Conservation (phyloP, 2,329 filamentous ascomycete species). For the Aureobasidium sp. region DNA sequence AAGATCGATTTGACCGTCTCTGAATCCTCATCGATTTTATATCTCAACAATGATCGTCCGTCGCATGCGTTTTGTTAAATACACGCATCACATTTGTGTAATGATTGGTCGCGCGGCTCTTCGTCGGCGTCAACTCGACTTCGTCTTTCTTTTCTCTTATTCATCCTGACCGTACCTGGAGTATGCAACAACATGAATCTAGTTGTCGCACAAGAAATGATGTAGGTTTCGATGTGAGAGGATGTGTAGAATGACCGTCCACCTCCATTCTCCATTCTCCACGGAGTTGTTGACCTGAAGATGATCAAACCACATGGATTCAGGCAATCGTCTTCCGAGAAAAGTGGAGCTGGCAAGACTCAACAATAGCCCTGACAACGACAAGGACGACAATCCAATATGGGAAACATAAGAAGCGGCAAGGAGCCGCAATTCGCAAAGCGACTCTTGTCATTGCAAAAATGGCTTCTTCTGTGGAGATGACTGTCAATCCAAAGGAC, state of each 20-base stretch:
- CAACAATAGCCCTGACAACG: not conserved
- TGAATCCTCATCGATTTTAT: not conserved
- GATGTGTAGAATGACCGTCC: not conserved
- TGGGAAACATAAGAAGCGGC: not conserved
- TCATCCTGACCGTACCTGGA: too few species aligned
- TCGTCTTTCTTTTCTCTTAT: not conserved
- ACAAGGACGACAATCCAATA: not conserved
- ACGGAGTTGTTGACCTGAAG: not conserved
- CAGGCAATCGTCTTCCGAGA: constrained; percentile 1
- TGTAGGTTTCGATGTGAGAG: not conserved
- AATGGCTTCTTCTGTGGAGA: not conserved
- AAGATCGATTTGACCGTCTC: not conserved
- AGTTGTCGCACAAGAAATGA: too few species aligned
- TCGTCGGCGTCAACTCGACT: not conserved
- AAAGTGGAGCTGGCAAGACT: not conserved
- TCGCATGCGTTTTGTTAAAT: not conserved
- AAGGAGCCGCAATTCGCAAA: too few species aligned
- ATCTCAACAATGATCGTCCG: not conserved
- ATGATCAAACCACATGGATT: not conserved
- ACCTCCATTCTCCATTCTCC: not conserved
- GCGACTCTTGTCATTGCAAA: not conserved
- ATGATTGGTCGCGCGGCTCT: not conserved
- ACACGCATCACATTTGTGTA: not conserved
- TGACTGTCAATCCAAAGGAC: not conserved
- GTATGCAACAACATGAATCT: too few species aligned